phyloP scores from a whole-genome alignment of 2,329 filamentous ascomycete species.

The Botrytis cinerea region DNA sequence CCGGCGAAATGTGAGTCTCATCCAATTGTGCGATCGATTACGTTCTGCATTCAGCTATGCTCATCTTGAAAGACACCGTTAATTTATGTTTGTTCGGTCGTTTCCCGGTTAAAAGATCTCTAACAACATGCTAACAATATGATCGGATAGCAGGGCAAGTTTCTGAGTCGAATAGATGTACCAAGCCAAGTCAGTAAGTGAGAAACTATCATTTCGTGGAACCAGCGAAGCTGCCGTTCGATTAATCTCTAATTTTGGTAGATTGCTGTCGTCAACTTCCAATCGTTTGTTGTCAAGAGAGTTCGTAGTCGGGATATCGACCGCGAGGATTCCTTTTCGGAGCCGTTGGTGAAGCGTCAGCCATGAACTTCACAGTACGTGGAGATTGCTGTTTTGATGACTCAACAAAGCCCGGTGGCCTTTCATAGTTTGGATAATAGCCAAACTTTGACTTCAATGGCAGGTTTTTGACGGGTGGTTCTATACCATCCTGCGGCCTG shows the following conservation, averaged over 20 bases:
- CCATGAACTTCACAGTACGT: neutral
- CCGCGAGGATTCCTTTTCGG: slow-evolving; percentile 5
- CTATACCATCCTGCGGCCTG: neutral
- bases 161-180: neutral
- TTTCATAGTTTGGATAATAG: slow-evolving; percentile 13
- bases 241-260: neutral
- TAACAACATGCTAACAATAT: neutral
- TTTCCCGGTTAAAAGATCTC: neutral
- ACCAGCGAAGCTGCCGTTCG: neutral
- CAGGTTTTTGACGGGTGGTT: neutral
- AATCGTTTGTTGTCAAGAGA: neutral
- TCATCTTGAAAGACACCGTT: neutral
- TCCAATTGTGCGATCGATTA: neutral
- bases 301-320: slow-evolving; percentile 5
- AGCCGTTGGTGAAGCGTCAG: neutral
- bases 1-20: neutral
- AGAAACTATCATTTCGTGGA: neutral
- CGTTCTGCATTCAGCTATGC: neutral
- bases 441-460: neutral
- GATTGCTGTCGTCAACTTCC: neutral
- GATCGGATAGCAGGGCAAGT: neutral
- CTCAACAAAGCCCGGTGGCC: neutral
- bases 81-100: neutral
- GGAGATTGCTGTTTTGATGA: neutral
- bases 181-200: neutral